Base-by-base conservation (phyloP, 2,329 filamentous ascomycete species). In the Aspergillus amoenus region DNA sequence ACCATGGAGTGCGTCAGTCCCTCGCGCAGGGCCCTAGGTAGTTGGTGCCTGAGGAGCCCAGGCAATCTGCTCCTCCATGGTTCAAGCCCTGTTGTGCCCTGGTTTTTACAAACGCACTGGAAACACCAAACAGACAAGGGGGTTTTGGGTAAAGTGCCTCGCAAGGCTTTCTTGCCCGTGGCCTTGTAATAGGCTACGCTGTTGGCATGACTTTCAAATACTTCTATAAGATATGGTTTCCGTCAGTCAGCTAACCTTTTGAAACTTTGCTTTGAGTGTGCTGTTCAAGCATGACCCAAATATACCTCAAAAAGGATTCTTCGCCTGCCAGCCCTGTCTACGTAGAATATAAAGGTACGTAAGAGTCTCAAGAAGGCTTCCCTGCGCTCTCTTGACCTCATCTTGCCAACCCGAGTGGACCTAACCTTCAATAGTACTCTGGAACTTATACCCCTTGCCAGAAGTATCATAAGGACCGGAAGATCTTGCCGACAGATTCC, bases 81-180 rank as follows among this genome's bases (percentile, higher is more conserved):
- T 24, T 52, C 41, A 37, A 59, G 53, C 57, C 51, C 57, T 42
- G 18, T 47, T 51, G 39, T 47, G 46, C 49, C 57, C 44, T 49
- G 49, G 17, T 46, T 40, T 39, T 41, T 21, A 50, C 24, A 40
- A 27, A 39, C 53, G 56, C 45, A 51, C 44, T 41, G 45, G 7
- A 57, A 50, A 40, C 51, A 50, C 32, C 45, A 30, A 30, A 30
- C 9, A 30, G 27, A 9, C 27, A 30, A 30, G 9, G 27, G 9
- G 8, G 24, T 3, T 24, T 7, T 24, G 5, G 43, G 55, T 46
- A 50, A 45, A 48, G 32, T 55, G 55, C 55, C 55, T 57, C 32
- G 21, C 24, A 41, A 55, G 58, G 46, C 55, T 55, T 30, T 51
- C 8, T 55, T 50, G 9, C 4, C 32, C 9, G 21, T 41, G 39